phyloP scores from a whole-genome alignment of 768 basidiomycete species.

The Phylloporus sp. region DNA sequence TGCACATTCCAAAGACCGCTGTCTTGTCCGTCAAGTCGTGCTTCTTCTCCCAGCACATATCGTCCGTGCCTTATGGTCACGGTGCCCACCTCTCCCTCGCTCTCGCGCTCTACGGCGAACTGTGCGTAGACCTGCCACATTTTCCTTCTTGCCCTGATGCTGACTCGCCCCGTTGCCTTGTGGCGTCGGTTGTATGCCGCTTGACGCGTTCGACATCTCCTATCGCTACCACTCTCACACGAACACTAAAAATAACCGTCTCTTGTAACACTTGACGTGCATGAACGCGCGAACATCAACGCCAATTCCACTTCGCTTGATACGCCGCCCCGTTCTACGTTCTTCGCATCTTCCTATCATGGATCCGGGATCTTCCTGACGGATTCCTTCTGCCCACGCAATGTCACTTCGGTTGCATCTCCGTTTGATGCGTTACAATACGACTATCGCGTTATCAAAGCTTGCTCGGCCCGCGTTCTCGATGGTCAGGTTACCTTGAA shows the following conservation, averaged over 20 bases:
- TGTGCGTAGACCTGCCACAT: constrained; percentile 50
- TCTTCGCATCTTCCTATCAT: constrained; percentile 9
- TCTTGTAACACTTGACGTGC: constrained; percentile 5
- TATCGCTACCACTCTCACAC: constrained; percentile 12
- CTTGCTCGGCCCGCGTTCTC: constrained; percentile 43
- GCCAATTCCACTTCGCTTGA: constrained; percentile 16
- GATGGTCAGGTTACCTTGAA: constrained; percentile 63
- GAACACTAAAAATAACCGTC: constrained; percentile 16
- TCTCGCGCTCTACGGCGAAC: constrained; percentile 59
- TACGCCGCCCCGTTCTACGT: constrained; percentile 9
- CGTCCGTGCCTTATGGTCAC: constrained; percentile 47
- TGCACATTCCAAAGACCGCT: constrained; percentile 55
- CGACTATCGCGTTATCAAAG: constrained; percentile 34
- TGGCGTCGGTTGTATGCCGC: constrained; percentile 13
- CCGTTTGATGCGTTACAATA: constrained; percentile 4
- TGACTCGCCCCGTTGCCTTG: constrained; percentile 7
- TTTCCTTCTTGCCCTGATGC: neutral
- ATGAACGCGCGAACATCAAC: constrained; percentile 22
- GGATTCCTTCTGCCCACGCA: constrained; percentile 8
- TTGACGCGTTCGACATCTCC: constrained; percentile 4
- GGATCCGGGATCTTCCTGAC: constrained; percentile 27
- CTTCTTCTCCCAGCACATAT: constrained; percentile 41
- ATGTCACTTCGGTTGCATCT: neutral
- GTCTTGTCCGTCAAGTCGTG: constrained; percentile 60
- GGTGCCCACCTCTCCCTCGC: constrained; percentile 58